These are phyloP conservation scores for Combretum micranthum DNA, from an alignment of 345 rosid genomes.

Conservation along the genomic window DNA sequence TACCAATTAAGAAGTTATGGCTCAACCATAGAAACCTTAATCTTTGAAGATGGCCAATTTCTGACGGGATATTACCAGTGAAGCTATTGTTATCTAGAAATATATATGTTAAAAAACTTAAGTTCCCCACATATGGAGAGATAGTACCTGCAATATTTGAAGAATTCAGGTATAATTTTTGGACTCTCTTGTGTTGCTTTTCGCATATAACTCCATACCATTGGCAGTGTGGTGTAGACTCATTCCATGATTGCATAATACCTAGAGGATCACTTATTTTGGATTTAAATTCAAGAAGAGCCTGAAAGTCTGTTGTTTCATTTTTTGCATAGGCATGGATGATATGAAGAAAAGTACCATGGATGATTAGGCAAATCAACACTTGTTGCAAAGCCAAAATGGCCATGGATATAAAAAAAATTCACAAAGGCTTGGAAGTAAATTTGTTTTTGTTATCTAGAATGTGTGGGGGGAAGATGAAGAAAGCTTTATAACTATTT, in stretches of 20 bases:
- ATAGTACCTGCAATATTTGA: background rate
- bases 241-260: background rate
- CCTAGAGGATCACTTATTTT: background rate
- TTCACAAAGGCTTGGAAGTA: too few species aligned
- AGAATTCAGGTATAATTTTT: background rate
- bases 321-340: too few species aligned
- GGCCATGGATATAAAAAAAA: too few species aligned
- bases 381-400: too few species aligned
- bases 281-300: background rate
- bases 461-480: too few species aligned
- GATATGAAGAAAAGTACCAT: too few species aligned
- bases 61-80: background rate
- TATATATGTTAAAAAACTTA: background rate
- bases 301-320: background rate
- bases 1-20: background rate
- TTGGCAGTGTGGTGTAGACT: background rate
- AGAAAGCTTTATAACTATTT: too few species aligned
- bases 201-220: background rate
- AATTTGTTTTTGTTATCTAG: too few species aligned
- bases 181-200: background rate
- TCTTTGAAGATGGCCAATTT: background rate
- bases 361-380: too few species aligned
- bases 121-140: background rate
- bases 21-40: background rate
- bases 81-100: background rate